phyloP scores from a whole-genome alignment of 1,139 yeast genomes.

The Pneumocystis canis region DNA sequence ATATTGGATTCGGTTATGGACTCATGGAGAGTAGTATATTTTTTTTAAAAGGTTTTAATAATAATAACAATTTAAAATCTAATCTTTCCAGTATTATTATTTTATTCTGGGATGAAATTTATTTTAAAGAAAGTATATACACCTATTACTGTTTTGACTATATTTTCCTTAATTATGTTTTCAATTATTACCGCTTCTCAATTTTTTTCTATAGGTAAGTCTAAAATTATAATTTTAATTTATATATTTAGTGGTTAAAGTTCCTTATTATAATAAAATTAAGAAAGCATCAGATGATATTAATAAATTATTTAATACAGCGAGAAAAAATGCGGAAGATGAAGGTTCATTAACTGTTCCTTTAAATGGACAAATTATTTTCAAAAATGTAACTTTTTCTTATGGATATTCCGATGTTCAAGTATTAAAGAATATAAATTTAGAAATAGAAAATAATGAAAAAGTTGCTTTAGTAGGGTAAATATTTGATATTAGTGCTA shows the following conservation, averaged over 20 bases:
- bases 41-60: constrained; percentile 4
- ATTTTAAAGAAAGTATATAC: constrained; percentile 44
- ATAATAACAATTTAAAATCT: neutral
- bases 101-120: constrained; percentile 63
- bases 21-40: constrained; percentile 4
- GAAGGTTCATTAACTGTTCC: constrained; percentile 1
- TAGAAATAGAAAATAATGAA: constrained; percentile 51
- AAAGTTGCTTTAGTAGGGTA: constrained; percentile 74
- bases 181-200: constrained; percentile 52
- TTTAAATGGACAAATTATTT: constrained; percentile 4
- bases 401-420: constrained; percentile 9
- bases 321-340: neutral
- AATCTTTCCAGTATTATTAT: constrained; percentile 37
- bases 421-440: constrained; percentile 18
- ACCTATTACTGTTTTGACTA: constrained; percentile 44
- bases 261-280: constrained; percentile 63
- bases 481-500: neutral
- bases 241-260: constrained; percentile 9
- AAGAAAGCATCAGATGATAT: constrained; percentile 17
- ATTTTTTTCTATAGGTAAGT: constrained; percentile 33
- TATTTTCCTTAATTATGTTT: constrained; percentile 58
- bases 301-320: constrained; percentile 10
- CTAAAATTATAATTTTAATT: neutral
- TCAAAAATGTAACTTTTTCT: constrained; percentile 11
- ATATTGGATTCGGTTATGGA: constrained; percentile 27